Conservation (phyloP, 208 protist species). For the Wallacemonas rigidus region DNA sequence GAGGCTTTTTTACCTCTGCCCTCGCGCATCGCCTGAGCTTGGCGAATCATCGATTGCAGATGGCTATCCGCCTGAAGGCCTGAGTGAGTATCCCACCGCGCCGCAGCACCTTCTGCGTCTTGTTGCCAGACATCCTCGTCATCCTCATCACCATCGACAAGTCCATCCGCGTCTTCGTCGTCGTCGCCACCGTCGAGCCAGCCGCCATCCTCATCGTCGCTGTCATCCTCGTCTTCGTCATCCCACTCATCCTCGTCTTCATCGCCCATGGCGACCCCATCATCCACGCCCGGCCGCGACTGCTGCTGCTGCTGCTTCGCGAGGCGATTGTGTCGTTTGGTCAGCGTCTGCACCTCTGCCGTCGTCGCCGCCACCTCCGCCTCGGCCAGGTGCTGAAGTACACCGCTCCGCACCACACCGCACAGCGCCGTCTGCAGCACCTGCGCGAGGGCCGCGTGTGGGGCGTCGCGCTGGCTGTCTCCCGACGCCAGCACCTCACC, state of each 20-base stretch:
- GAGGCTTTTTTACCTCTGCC: constrained; percentile 10
- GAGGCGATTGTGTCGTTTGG: background rate
- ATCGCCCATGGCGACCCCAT: constrained; percentile 17
- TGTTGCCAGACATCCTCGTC: constrained; percentile 32
- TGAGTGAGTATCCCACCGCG: constrained; percentile 11
- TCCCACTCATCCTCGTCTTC: constrained; percentile 43
- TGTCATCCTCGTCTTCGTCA: constrained; percentile 37
- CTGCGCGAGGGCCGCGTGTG: constrained; percentile 20
- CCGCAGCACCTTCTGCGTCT: constrained; percentile 22
- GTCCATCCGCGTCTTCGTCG: constrained; percentile 26
- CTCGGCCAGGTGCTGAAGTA: constrained; percentile 50
- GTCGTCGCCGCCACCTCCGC: constrained; percentile 24
- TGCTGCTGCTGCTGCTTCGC: constrained; percentile 8
- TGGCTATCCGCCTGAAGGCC: constrained; percentile 27
- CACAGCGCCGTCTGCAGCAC: constrained; percentile 46
- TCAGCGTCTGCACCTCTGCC: constrained; percentile 36
- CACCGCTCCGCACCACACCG: constrained; percentile 44
- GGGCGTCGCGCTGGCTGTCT: background rate
- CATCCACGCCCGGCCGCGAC: constrained; percentile 1
- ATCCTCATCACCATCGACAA: constrained; percentile 37
- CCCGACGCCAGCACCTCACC: background rate
- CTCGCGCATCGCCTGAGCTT: constrained; percentile 43
- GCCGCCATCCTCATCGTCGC: constrained; percentile 40
- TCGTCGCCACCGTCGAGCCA: constrained; percentile 41
- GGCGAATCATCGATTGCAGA: constrained; percentile 39